Evolutionary conservation across 768 basidiomycete species (phyloP).

Genomic region (Kwoniella mangroviensis): DNA sequence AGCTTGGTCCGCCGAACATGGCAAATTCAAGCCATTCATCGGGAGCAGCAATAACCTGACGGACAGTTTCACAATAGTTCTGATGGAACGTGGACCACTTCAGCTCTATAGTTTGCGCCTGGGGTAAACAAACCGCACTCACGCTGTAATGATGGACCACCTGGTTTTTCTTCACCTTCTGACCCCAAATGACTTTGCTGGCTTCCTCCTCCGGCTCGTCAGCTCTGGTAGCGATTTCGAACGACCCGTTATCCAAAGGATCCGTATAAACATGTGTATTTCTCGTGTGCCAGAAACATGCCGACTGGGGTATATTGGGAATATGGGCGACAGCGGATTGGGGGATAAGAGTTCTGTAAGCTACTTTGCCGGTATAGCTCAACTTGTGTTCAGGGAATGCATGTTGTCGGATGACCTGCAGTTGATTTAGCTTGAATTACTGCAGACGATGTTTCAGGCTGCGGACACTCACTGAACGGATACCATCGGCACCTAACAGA

Average conservation of each 20-base stretch:
- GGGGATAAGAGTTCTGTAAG: constrained; percentile 35
- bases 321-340: constrained; percentile 32
- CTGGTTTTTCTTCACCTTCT: constrained; percentile 17
- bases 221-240: constrained; percentile 33
- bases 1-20: constrained; percentile 38
- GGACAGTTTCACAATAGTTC: constrained; percentile 32
- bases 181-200: constrained; percentile 38
- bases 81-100: background rate
- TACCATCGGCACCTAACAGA: constrained; percentile 48
- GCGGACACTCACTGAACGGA: constrained; percentile 36
- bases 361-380: constrained; percentile 43
- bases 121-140: background rate
- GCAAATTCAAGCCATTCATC: constrained; percentile 43
- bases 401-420: constrained; percentile 38
- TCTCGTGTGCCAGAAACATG: constrained; percentile 32
- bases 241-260: constrained; percentile 30
- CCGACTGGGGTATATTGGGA: constrained; percentile 20
- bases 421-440: background rate
- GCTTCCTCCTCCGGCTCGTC: constrained; percentile 25
- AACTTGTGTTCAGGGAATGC: constrained; percentile 42
- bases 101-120: too few relatives aligned
- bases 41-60: constrained; percentile 28
- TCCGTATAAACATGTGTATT: constrained; percentile 34
- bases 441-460: too few relatives aligned
- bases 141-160: constrained; percentile 30